Conservation (phyloP, 345 rosid genomes). For the Adansonia digitata region DNA sequence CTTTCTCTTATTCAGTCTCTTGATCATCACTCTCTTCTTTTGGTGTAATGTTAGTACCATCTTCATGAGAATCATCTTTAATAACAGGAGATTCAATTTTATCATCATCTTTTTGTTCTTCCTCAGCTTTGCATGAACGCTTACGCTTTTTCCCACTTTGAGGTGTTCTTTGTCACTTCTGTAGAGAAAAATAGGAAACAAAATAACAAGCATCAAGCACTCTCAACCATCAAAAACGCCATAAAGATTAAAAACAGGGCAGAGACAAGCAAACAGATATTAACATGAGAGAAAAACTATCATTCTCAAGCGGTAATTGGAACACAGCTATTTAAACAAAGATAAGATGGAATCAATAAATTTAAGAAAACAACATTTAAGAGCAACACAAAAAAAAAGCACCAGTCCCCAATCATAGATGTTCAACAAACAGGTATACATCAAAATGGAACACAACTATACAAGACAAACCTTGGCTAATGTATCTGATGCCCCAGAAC, state of each 20-base stretch:
- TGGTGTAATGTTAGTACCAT: slow-evolving; percentile 35
- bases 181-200: slow-evolving; percentile 13
- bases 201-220: slow-evolving; percentile 10
- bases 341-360: background rate
- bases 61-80: slow-evolving; percentile 45
- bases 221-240: background rate
- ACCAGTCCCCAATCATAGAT: background rate
- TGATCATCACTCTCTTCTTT: slow-evolving; percentile 51
- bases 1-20: slow-evolving; percentile 54
- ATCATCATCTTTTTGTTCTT: slow-evolving; percentile 52
- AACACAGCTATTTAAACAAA: background rate
- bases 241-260: background rate
- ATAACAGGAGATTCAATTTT: slow-evolving; percentile 43
- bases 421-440: background rate
- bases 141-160: too few species aligned
- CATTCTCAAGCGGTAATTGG: background rate
- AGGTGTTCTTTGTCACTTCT: slow-evolving; percentile 57
- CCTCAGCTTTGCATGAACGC: slow-evolving; percentile 33
- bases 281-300: background rate
- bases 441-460: background rate
- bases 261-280: slow-evolving; percentile 1
- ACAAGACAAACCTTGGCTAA: slow-evolving; percentile 63
- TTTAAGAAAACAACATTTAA: background rate
- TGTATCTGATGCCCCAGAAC: slow-evolving; percentile 45
- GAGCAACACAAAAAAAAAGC: background rate